Base-by-base conservation (phyloP, 2,329 filamentous ascomycete species). In the Colletotrichum sp. region DNA sequence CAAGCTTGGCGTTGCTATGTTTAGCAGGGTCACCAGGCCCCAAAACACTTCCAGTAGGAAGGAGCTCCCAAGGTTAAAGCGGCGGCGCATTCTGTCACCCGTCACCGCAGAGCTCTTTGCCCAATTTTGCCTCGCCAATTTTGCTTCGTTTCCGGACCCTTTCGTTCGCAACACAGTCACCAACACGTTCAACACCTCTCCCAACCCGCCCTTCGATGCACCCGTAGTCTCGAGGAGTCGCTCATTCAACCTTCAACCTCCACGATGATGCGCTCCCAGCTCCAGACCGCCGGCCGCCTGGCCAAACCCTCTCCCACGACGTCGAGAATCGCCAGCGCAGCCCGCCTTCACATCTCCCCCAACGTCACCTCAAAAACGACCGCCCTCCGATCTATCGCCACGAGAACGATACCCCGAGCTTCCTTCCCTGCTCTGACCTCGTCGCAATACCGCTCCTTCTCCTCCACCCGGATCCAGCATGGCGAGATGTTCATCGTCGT, bases 401-500 rank as follows among this genome's bases (percentile, higher is more conserved):
- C 70, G 54, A 73, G 12, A 65, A 27, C 68, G 55, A 66, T 67
- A 51, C 55, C 69, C 8, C 21, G 29, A 29, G 55, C 43, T 34
- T 29, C 64, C 18, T 36, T 18, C 57, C 27, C 70, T 21, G 72
- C n/a, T 16, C 69, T 73, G 34, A 33, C 72, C n/a, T 66, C 68
- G 18, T 71, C 72, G 27, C 72, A 66, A 47, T 73, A 73, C 62
- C 72, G 72, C 33, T 71, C 72, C 43, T 73, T 73, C 68, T 63
- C 51, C 55, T 66, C 68, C 33, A 73, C 72, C 24, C 72, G 72
- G 36, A 72, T 73, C 57, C 72, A 73, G 43, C 72, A 72, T 55
- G 74, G 72, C 65, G 74, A 76, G 58, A 57, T 76, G 21, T 74
- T 66, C 68, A 69, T 81, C 74, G 75, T 75, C 54, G 80, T 81